These are phyloP conservation scores for Spathaspora jeffriesii DNA, from an alignment of 1,139 yeast species.

Conservation along the genomic window DNA sequence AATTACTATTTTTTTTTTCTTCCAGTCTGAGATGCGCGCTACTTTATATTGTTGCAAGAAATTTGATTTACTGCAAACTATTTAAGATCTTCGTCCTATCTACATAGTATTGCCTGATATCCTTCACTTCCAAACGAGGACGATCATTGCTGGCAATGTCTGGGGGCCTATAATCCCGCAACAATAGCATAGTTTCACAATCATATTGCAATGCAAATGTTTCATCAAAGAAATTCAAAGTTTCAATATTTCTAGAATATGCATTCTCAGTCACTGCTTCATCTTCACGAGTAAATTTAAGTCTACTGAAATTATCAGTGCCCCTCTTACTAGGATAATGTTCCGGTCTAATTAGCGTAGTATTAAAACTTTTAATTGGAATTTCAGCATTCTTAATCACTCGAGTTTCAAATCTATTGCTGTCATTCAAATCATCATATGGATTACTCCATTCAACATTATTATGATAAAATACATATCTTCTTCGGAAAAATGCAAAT, in stretches of 20 bases:
- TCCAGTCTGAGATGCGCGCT: not conserved
- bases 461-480: conserved; percentile 20
- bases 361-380: conserved; percentile 26
- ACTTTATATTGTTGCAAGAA: not conserved
- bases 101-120: conserved; percentile 15
- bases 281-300: conserved; percentile 21
- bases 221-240: conserved; percentile 25
- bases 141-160: conserved; percentile 7
- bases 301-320: not conserved
- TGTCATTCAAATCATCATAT: conserved; percentile 9
- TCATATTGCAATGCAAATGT: conserved; percentile 25
- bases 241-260: conserved; percentile 30
- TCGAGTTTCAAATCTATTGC: conserved; percentile 18
- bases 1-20: not conserved
- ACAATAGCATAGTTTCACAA: conserved; percentile 22
- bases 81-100: conserved; percentile 15
- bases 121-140: conserved; percentile 9
- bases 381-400: conserved; percentile 20
- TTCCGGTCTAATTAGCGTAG: conserved; percentile 31
- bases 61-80: conserved; percentile 2
- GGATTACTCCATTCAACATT: conserved; percentile 21
- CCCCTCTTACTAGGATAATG: conserved; percentile 26
- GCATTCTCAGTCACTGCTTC: conserved; percentile 21
- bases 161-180: conserved; percentile 28
- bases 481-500: conserved; percentile 25